Base-by-base conservation (phyloP, 306 rosid species). In the Medicago lupulina region DNA sequence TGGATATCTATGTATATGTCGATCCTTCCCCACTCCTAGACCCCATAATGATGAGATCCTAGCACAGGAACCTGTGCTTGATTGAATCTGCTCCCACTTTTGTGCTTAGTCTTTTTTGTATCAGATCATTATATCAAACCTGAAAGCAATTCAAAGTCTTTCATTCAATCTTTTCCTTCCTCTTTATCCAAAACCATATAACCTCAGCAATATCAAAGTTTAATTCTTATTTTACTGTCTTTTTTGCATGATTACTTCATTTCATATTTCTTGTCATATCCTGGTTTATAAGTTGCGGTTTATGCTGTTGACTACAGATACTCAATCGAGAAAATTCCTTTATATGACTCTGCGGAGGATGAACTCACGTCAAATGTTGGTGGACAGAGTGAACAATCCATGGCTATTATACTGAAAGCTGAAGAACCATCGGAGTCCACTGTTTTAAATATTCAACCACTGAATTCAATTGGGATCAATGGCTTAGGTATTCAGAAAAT, bases 331-430 rank as follows among this genome's bases (percentile, higher is more conserved):
- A 95, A 92, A 85, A 92, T 95, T 79, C 98, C 97, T 3, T 83
- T 93, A 9, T 93, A 93, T 76, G 98, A 93, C 86, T 93, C 98
- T 39, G 97, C 92, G 4, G 98, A 91, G 89, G 98, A 93, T 87
- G 98, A 93, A 67, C 91, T 86, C 15, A 70, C 60, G 67, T 74
- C 84, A 11, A 85, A 81, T 80, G 76, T 82, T 63, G 81, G 77
- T 70, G 86, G 83, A 67, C 79, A 70, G 66, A 78, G 55, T 14
- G 88, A 84, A 9, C 76, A 77, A 36, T 71, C 85, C 73, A 59
- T 85, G 91, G 83, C 75, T 76, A 81, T 70, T 17, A 16, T 76
- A 71, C 54, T 75, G 60, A 87, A 80, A 80, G 77, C 86, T 63
- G 91, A 86, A 72, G 85, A 71, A 68, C 80, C 79, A 59, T 76